phyloP scores from a whole-genome alignment of 192 early-diverging fungal species.

The Dimargaris xerosporica region DNA sequence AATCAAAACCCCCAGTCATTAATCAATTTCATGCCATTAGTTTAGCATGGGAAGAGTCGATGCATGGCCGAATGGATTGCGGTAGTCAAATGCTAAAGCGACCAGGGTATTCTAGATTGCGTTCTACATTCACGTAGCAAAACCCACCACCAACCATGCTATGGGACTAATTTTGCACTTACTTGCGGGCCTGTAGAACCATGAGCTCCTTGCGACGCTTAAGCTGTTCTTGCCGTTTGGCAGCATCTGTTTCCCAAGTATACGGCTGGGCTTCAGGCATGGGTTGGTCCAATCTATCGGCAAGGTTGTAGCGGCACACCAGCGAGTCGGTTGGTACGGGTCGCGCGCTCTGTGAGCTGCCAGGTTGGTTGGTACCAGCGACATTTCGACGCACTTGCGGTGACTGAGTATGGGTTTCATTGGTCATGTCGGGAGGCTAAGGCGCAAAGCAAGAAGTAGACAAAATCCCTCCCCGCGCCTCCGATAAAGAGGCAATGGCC shows the following conservation, averaged over 20 bases:
- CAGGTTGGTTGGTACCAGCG: constrained; percentile 16
- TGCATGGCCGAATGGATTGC: too few species aligned
- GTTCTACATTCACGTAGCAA: too few species aligned
- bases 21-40: too few species aligned
- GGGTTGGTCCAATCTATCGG: constrained; percentile 18
- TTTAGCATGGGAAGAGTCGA: too few species aligned
- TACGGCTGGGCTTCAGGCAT: constrained; percentile 32
- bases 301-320: constrained; percentile 35
- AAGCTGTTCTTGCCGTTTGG: constrained; percentile 42
- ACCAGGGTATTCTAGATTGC: too few species aligned
- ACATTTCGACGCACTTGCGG: constrained; percentile 16
- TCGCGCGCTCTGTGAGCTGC: constrained; percentile 15
- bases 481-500: background rate
- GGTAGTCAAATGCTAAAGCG: too few species aligned
- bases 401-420: constrained; percentile 13
- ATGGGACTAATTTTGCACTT: too few species aligned
- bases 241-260: constrained; percentile 41
- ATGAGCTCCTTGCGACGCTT: constrained; percentile 50
- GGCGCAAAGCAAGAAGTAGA: constrained; percentile 4
- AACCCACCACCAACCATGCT: too few species aligned
- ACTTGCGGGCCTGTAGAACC: constrained; percentile 53
- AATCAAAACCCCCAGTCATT: too few species aligned
- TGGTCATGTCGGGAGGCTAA: constrained; percentile 6
- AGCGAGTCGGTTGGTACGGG: constrained; percentile 19
- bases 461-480: background rate